A percentile compares a stretch with the other conserved stretches of the same genome.
phyloP scores from a whole-genome alignment of 2,329 filamentous ascomycete genomes.

The Claviceps lovelessii region DNA sequence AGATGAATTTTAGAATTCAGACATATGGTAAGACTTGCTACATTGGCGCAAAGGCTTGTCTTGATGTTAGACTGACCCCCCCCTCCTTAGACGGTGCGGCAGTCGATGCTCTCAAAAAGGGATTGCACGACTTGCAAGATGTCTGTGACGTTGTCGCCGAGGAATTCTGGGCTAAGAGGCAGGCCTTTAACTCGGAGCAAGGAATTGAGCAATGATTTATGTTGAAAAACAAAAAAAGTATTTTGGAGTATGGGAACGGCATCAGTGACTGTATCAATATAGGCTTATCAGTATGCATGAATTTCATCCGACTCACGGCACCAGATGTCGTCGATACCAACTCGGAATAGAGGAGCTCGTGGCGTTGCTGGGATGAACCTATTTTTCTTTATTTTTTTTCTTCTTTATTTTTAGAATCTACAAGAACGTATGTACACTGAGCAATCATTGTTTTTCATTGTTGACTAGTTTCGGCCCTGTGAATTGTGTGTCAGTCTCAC shows the following conservation, averaged over 20 bases:
- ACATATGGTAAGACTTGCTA: slow-evolving; percentile 60
- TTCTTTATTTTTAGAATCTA: background rate
- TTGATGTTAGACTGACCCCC: background rate
- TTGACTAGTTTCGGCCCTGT: slow-evolving; percentile 41
- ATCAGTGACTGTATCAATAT: background rate
- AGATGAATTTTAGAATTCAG: slow-evolving; percentile 96
- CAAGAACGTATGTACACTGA: slow-evolving; percentile 22
- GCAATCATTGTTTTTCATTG: slow-evolving; percentile 9
- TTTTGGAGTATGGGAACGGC: background rate
- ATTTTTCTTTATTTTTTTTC: slow-evolving; percentile 4
- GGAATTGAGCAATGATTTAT: slow-evolving; percentile 18
- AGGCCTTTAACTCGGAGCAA: slow-evolving; percentile 21
- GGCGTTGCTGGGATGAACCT: slow-evolving; percentile 18
- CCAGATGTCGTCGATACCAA: background rate
- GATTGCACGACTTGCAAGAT: slow-evolving; percentile 73
- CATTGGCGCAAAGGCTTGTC: slow-evolving; percentile 6
- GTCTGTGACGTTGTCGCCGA: slow-evolving; percentile 89
- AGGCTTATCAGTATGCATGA: slow-evolving; percentile 6
- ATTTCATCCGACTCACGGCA: background rate
- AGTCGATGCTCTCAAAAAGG: slow-evolving; percentile 78
- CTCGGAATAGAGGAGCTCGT: slow-evolving; percentile 12
- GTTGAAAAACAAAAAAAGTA: background rate
- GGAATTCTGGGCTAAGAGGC: slow-evolving; percentile 56
- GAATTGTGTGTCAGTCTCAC: slow-evolving; percentile 12
- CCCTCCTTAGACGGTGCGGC: slow-evolving; percentile 53